phyloP scores from a whole-genome alignment of 1,284 basidiomycete species.

The Irpex sp. region DNA sequence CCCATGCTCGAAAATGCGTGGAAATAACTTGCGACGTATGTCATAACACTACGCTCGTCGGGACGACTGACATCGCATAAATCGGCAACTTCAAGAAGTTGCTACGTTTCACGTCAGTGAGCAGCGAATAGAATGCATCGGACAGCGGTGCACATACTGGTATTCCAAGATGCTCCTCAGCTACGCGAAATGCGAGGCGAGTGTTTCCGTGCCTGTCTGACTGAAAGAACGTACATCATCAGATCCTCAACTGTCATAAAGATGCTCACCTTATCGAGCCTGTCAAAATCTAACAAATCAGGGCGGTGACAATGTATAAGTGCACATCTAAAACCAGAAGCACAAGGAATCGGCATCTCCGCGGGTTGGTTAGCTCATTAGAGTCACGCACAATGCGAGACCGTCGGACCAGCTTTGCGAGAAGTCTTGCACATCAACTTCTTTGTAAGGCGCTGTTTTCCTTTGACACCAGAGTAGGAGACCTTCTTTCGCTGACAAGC shows the following conservation, averaged over 20 bases:
- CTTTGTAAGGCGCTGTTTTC: conserved; percentile 88
- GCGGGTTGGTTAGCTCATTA: background rate
- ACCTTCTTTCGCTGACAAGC: conserved; percentile 94
- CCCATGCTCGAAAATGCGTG: conserved; percentile 98
- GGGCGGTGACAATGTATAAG: conserved; percentile 97
- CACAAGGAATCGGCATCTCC: conserved; percentile 11
- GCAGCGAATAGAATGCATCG: background rate
- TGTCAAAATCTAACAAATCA: conserved; percentile 88
- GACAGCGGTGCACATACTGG: conserved; percentile 54
- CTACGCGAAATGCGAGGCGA: conserved; percentile 80
- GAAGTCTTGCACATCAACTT: conserved; percentile 94
- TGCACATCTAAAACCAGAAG: conserved; percentile 66
- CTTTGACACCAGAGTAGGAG: conserved; percentile 97
- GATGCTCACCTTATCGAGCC: conserved; percentile 65
- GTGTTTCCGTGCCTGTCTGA: conserved; percentile 80
- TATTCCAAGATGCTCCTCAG: conserved; percentile 84
- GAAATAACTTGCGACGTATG: conserved; percentile 94
- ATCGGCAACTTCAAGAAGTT: conserved; percentile 95
- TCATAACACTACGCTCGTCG: conserved; percentile 96
- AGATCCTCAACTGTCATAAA: too few species aligned
- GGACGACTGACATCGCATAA: conserved; percentile 86
- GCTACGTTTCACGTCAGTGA: conserved; percentile 40
- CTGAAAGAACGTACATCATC: conserved; percentile 30
- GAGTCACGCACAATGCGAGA: conserved; percentile 76
- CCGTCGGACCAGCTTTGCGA: conserved; percentile 92